phyloP scores from a whole-genome alignment of 2,329 filamentous ascomycete species.

The Septoria petroselini region DNA sequence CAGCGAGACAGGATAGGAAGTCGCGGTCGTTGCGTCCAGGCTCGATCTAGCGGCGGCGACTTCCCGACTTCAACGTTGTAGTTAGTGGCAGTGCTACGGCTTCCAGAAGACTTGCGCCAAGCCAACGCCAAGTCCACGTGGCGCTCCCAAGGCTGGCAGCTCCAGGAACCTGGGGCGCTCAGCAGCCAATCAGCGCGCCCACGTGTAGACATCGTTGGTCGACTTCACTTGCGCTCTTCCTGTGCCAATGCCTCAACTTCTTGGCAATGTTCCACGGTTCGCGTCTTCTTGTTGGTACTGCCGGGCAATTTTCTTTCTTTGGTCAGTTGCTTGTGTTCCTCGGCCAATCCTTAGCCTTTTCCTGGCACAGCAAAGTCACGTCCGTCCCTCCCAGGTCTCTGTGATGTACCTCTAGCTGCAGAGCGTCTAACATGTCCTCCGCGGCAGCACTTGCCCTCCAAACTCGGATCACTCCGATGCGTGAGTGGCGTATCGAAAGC shows the following conservation, averaged over 20 bases:
- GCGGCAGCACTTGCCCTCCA: no score
- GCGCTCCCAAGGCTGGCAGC: not conserved
- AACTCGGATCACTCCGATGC: no score
- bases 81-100: not conserved
- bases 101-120: not conserved
- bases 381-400: no score
- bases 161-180: not conserved
- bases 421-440: no score
- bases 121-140: not conserved
- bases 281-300: not conserved
- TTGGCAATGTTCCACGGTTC: conserved; percentile 3
- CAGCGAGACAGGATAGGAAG: conserved; percentile 1
- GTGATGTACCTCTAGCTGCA: no score
- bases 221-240: not conserved
- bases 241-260: not conserved
- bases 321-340: conserved; percentile 8
- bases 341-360: conserved; percentile 11
- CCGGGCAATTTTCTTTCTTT: conserved; percentile 6
- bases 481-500: no score
- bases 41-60: conserved; percentile 12
- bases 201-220: not conserved
- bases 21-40: conserved; percentile 9
- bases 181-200: not conserved
- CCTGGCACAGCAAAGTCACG: no score
- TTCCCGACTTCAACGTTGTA: not conserved